Percentiles rank a stretch among this genome's conserved stretches.
Evolutionary conservation across 2,329 filamentous ascomycete genomes (phyloP).

Genomic region (Setomelanomma holmii): DNA sequence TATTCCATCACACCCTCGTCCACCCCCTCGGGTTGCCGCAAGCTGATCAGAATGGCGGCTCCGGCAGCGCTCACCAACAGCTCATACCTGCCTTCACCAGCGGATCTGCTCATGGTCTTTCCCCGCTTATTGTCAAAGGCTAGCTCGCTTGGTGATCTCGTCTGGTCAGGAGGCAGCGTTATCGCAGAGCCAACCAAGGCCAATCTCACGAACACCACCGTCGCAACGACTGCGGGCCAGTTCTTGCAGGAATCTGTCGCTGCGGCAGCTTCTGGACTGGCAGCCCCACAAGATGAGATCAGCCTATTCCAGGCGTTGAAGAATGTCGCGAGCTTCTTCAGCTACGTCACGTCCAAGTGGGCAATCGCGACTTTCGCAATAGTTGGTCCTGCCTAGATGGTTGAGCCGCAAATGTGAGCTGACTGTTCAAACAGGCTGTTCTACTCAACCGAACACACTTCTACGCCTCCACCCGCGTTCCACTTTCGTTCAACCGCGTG

Average conservation of each 20-base stretch:
- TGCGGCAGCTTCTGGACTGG: slow-evolving; percentile 46
- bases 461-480: slow-evolving; percentile 85
- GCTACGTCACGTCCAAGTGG: slow-evolving; percentile 74
- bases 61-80: slow-evolving; percentile 40
- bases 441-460: slow-evolving; percentile 91
- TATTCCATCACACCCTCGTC: not conserved
- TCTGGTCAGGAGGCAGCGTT: slow-evolving; percentile 64
- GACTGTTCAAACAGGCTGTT: slow-evolving; percentile 65
- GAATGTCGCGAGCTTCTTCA: slow-evolving; percentile 85
- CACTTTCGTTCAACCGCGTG: slow-evolving; percentile 77
- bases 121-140: slow-evolving; percentile 74
- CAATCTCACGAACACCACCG: slow-evolving; percentile 49
- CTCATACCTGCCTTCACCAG: slow-evolving; percentile 64
- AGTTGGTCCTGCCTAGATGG: slow-evolving; percentile 50
- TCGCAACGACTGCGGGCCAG: slow-evolving; percentile 44
- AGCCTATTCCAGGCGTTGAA: slow-evolving; percentile 62
- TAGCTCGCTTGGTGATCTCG: slow-evolving; percentile 66
- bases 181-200: slow-evolving; percentile 66
- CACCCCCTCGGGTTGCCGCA: slow-evolving; percentile 17
- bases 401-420: too few species aligned
- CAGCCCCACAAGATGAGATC: slow-evolving; percentile 40
- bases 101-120: slow-evolving; percentile 72
- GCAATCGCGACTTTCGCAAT: slow-evolving; percentile 85
- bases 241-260: slow-evolving; percentile 56
- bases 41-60: slow-evolving; percentile 28